Conservation (phyloP, 1,284 basidiomycete species). For the Thelephora terrestris region DNA sequence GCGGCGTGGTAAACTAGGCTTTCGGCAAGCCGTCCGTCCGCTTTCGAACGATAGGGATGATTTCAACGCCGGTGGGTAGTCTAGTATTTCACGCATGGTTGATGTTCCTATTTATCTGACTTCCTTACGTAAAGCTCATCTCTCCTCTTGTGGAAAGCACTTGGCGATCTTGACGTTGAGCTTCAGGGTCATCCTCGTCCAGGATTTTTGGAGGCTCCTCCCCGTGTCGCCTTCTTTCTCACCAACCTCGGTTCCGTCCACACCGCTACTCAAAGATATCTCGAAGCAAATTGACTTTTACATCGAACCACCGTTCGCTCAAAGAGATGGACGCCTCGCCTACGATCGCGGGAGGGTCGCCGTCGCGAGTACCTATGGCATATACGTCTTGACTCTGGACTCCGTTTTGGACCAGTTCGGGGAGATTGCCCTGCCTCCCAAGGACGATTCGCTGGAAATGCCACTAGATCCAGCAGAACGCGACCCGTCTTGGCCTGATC, state of each 20-base stretch:
- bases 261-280: conserved; percentile 22
- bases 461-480: conserved; percentile 9
- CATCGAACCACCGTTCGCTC: conserved; percentile 10
- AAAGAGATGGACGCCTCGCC: conserved; percentile 38
- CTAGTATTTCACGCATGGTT: not conserved
- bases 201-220: conserved; percentile 38
- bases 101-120: not conserved
- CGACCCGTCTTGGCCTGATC: conserved; percentile 15
- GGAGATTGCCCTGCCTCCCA: conserved; percentile 1
- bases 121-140: conserved; percentile 35
- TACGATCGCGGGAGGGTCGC: conserved; percentile 40
- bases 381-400: conserved; percentile 32
- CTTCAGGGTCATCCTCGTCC: conserved; percentile 39
- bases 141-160: conserved; percentile 48
- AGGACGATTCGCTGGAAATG: no score
- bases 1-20: conserved; percentile 16
- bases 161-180: conserved; percentile 36
- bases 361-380: conserved; percentile 36
- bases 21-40: conserved; percentile 5
- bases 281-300: conserved; percentile 35
- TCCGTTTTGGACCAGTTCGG: conserved; percentile 14
- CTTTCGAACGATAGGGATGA: conserved; percentile 5
- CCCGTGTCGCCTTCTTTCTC: not conserved
- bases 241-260: not conserved
- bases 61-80: conserved; percentile 9